A percentile compares a stretch with the other conserved stretches of the same genome.
phyloP scores from a whole-genome alignment of 177 flowering plant genomes.

The Vitis hybrid region DNA sequence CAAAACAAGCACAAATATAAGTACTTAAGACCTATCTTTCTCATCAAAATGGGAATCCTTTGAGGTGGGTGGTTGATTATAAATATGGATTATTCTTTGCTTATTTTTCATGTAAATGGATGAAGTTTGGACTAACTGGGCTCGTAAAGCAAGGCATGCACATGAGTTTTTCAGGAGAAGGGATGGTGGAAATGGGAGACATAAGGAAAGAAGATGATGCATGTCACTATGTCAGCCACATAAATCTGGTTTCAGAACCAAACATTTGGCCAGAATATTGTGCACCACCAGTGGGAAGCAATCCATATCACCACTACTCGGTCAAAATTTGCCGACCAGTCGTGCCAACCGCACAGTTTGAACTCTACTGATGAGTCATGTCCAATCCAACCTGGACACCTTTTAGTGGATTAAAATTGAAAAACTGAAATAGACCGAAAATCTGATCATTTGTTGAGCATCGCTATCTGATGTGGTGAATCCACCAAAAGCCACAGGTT shows the following conservation, averaged over 20 bases:
- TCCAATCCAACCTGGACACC: slow-evolving; percentile 11
- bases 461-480: slow-evolving; percentile 7
- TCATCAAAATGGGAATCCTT: too few relatives aligned
- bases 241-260: slow-evolving; percentile 3
- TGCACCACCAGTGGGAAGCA: slow-evolving; percentile 14
- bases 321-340: slow-evolving; percentile 15
- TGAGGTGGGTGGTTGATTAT: too few relatives aligned
- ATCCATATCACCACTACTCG: slow-evolving; percentile 4
- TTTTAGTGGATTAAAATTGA: background rate
- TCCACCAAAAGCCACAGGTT: slow-evolving; percentile 8
- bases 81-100: too few relatives aligned
- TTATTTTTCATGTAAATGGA: too few relatives aligned
- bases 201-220: too few relatives aligned
- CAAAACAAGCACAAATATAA: too few relatives aligned
- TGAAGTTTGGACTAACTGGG: too few relatives aligned
- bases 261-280: slow-evolving; percentile 4
- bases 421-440: background rate
- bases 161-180: too few relatives aligned
- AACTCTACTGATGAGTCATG: background rate
- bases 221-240: slow-evolving; percentile 4
- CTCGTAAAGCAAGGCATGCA: too few relatives aligned
- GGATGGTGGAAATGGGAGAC: too few relatives aligned
- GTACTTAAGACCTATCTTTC: too few relatives aligned
- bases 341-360: slow-evolving; percentile 4
- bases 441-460: slow-evolving; percentile 4